These are phyloP conservation scores for Cryptosporidium andersoni DNA, from an alignment of 169 alveolate genomes.

Conservation along the genomic window DNA sequence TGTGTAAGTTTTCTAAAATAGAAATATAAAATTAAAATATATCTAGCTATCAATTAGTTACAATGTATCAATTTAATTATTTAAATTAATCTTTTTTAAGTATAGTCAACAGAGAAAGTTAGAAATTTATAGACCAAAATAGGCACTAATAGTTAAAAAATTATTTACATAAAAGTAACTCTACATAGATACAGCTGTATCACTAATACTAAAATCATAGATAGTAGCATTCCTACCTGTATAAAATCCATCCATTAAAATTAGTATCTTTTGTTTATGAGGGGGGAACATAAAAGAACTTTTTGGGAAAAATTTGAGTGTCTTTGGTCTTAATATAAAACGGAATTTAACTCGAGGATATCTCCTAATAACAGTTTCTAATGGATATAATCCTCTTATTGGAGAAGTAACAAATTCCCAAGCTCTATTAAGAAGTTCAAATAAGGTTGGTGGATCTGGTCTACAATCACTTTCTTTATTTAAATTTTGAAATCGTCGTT, in stretches of 20 bases:
- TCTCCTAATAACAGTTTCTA: constrained; percentile 34
- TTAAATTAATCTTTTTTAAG: no score
- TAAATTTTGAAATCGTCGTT: constrained; percentile 43
- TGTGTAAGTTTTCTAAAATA: no score
- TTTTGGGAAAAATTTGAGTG: constrained; percentile 65
- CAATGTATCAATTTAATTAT: no score
- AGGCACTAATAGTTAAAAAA: no score
- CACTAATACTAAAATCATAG: constrained; percentile 17
- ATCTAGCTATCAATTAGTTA: no score
- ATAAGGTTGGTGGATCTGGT: constrained; percentile 61
- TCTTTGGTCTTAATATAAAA: constrained; percentile 51
- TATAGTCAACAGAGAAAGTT: no score
- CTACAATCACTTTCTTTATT: constrained; percentile 11
- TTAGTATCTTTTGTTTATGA: constrained; percentile 42
- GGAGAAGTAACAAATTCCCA: constrained; percentile 65
- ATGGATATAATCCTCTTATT: constrained; percentile 55
- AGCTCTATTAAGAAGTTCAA: constrained; percentile 65
- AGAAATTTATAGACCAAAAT: no score
- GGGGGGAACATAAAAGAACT: constrained; percentile 54
- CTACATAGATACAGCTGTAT: constrained; percentile 13
- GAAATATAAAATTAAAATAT: no score
- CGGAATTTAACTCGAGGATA: constrained; percentile 53
- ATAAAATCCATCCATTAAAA: constrained; percentile 51
- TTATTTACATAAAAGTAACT: neutral
- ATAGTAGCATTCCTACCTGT: constrained; percentile 53